phyloP scores from a whole-genome alignment of 2,329 filamentous ascomycete genomes.

The Fonsecaea nubica region DNA sequence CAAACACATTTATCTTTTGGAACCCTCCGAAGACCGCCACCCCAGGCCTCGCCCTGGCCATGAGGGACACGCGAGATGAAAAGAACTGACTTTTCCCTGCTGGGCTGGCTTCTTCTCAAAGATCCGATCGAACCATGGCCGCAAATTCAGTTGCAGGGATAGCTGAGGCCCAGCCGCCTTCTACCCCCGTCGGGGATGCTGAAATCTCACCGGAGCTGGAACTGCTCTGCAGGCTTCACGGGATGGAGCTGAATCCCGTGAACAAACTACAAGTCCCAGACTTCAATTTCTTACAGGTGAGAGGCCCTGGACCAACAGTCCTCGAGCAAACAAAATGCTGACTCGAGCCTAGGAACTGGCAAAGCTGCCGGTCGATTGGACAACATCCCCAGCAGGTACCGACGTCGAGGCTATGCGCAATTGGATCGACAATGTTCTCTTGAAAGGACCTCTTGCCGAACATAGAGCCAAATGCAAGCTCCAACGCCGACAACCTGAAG shows the following conservation, averaged over 20 bases:
- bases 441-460: slow-evolving; percentile 14
- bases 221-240: slow-evolving; percentile 6
- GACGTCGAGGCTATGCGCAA: slow-evolving; percentile 23
- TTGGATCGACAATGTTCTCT: slow-evolving; percentile 18
- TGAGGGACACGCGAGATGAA: background rate
- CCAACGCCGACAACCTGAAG: slow-evolving; percentile 6
- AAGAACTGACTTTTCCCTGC: background rate
- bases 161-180: background rate
- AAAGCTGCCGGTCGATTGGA: slow-evolving; percentile 13
- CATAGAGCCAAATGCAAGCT: background rate
- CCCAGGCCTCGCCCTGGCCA: background rate
- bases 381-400: slow-evolving; percentile 1
- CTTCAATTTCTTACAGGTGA: slow-evolving; percentile 19
- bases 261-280: slow-evolving; percentile 16
- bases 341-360: slow-evolving; percentile 18
- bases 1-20: background rate
- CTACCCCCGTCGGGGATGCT: background rate
- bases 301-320: background rate
- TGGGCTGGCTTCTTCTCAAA: background rate
- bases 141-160: slow-evolving; percentile 2
- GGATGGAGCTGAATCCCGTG: slow-evolving; percentile 5
- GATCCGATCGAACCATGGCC: background rate
- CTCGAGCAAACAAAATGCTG: background rate
- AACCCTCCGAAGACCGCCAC: slow-evolving; percentile 1
- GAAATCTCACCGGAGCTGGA: slow-evolving; percentile 1